Evolutionary conservation across 1,284 basidiomycete genomes (phyloP), one percentile per base, ranked within the genome.

Genomic region (Puccinia hordei): DNA sequence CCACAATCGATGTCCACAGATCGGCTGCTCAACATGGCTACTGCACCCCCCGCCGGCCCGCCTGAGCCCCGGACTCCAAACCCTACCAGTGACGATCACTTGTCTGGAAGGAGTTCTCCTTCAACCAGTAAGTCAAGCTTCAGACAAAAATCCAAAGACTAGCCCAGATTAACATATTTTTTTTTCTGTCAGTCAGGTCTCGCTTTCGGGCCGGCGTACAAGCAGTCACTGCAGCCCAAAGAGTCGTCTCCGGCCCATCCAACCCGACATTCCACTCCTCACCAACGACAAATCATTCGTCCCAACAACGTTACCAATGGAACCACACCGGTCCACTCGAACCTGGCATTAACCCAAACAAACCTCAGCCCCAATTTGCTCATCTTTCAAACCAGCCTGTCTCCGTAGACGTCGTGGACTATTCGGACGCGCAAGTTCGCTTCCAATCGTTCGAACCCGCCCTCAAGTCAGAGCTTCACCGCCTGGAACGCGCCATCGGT

Each of bases 361-460:
- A 65, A 30, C 73, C 73, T 10, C 73, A 75, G 49, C 73, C 59
- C 15, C 73, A 75, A 13, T 61, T 75, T 33, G 33, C 73, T 46
- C 59, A 75, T 75, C 57, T 75, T 8, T 30, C 57, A 10, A 75
- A 65, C 38, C 30, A 35, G 33, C 59, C 73, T 24, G 73, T 75
- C 38, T 61, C 38, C 44, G 57, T 77, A 5, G 46, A 77, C 55
- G 6, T 68, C 10, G 75, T 77, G 5, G 75, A 77, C 61, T 77
- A 77, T 68, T 33, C 61, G 19, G 75, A 77, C 35, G 27, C 51
- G 38, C 75, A 55, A 13, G 75, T 51, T 5, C 33, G 66, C 15
- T 77, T 77, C 46, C 35, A 24, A 4, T 44, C 38, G 2, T 68
- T 77, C 24, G 10, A 55, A 57, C 49, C 63, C 19, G 13, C 44